Conservation (phyloP, 2,329 filamentous ascomycete genomes). For the Gremmenia infestans region DNA sequence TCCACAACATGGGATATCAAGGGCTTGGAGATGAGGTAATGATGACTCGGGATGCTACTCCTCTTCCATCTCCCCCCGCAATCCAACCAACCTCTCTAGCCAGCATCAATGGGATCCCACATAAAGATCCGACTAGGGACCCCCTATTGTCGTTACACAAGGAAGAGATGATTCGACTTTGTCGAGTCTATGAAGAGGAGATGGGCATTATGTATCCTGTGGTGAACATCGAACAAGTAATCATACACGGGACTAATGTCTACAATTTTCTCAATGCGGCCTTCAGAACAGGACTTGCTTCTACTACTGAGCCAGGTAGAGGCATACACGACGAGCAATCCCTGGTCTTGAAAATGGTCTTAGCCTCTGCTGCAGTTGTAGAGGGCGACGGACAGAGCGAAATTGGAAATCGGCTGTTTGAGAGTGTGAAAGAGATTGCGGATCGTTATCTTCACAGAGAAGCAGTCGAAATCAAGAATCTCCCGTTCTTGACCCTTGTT, state of each 20-base stretch:
- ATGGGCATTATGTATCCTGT: slow-evolving; percentile 91
- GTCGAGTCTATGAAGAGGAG: slow-evolving; percentile 80
- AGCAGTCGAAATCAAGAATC: slow-evolving; percentile 50
- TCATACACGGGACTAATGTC: slow-evolving; percentile 64
- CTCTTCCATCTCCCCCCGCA: slow-evolving; percentile 25
- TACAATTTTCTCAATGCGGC: slow-evolving; percentile 70
- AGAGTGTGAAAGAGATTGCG: slow-evolving; percentile 66
- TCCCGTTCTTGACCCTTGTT: slow-evolving; percentile 53
- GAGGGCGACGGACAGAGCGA: slow-evolving; percentile 77
- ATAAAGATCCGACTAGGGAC: slow-evolving; percentile 63
- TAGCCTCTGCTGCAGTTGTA: slow-evolving; percentile 72
- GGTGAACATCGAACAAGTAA: slow-evolving; percentile 66
- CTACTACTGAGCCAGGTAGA: slow-evolving; percentile 35
- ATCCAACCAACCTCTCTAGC: slow-evolving; percentile 23
- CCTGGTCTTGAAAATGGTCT: slow-evolving; percentile 73
- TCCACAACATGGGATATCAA: slow-evolving; percentile 85
- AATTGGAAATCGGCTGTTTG: slow-evolving; percentile 66
- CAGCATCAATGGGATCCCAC: slow-evolving; percentile 17
- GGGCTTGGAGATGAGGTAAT: slow-evolving; percentile 59
- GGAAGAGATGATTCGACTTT: slow-evolving; percentile 75
- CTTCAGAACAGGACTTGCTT: slow-evolving; percentile 51
- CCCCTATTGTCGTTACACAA: slow-evolving; percentile 75
- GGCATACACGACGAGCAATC: slow-evolving; percentile 57
- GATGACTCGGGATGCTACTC: slow-evolving; percentile 48
- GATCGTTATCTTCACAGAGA: slow-evolving; percentile 56